These are phyloP conservation scores for Venustampulla echinocandica DNA, from an alignment of 495 filamentous ascomycete species.

Conservation along the genomic window DNA sequence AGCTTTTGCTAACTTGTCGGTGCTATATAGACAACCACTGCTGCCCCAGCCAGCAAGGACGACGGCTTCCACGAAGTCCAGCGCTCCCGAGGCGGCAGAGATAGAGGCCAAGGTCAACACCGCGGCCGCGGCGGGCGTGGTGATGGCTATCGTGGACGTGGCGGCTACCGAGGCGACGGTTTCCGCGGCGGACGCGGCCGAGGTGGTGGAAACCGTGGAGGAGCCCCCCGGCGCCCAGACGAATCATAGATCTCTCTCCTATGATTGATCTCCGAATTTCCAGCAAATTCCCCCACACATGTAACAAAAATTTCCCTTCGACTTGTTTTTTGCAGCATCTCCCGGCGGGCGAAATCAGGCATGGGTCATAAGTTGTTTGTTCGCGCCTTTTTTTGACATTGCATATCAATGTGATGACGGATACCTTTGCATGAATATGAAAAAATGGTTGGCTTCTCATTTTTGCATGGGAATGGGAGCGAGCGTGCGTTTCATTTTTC, in stretches of 20 bases:
- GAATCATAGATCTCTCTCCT: conserved; percentile 14
- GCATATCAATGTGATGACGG: no score
- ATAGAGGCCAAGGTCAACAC: conserved; percentile 26
- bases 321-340: conserved; percentile 20
- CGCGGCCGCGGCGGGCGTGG: conserved; percentile 48
- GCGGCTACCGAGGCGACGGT: conserved; percentile 39
- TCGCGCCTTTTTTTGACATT: no score
- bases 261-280: not conserved
- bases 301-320: conserved; percentile 17
- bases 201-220: conserved; percentile 12
- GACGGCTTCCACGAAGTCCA: conserved; percentile 70
- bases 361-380: no score
- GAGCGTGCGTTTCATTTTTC: no score
- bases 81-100: conserved; percentile 48
- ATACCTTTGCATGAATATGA: no score
- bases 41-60: conserved; percentile 27
- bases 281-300: conserved; percentile 8
- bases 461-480: no score
- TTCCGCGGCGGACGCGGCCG: conserved; percentile 35
- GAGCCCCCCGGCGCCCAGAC: conserved; percentile 14
- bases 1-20: not conserved
- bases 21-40: conserved; percentile 23
- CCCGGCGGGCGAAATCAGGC: conserved; percentile 17
- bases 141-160: conserved; percentile 42
- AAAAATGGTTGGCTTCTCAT: no score